phyloP scores from a whole-genome alignment of 2,329 filamentous ascomycete species.

The Lasiodiplodia sp. region DNA sequence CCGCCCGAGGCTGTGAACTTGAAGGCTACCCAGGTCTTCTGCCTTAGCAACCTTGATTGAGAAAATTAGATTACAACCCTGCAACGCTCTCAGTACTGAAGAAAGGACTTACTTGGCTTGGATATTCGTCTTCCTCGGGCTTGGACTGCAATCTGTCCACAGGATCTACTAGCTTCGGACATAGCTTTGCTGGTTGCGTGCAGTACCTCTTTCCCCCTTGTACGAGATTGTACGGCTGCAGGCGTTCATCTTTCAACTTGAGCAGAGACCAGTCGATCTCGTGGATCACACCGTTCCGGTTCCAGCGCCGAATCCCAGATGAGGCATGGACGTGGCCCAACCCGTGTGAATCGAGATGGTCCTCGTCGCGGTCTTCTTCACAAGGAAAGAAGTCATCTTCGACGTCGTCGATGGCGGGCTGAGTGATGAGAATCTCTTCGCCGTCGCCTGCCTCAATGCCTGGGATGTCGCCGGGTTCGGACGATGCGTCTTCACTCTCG shows the following conservation, averaged over 20 bases:
- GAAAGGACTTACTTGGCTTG: slow-evolving; percentile 52
- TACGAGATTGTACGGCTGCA: slow-evolving; percentile 74
- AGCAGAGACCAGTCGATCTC: slow-evolving; percentile 97
- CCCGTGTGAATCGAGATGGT: slow-evolving; percentile 79
- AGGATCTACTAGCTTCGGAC: slow-evolving; percentile 43
- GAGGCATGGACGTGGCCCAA: slow-evolving; percentile 88
- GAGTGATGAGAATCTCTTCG: slow-evolving; percentile 83
- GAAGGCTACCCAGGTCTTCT: slow-evolving; percentile 71
- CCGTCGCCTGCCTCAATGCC: slow-evolving; percentile 62
- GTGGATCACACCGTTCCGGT: slow-evolving; percentile 75
- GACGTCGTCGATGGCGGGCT: slow-evolving; percentile 89
- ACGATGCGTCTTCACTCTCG: slow-evolving; percentile 51
- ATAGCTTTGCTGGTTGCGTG: slow-evolving; percentile 38
- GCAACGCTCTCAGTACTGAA: slow-evolving; percentile 35
- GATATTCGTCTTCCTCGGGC: slow-evolving; percentile 53
- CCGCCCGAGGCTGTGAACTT: slow-evolving; percentile 87
- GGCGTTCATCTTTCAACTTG: slow-evolving; percentile 74
- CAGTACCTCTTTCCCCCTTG: slow-evolving; percentile 57
- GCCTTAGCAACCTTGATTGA: slow-evolving; percentile 58
- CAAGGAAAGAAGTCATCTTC: slow-evolving; percentile 82
- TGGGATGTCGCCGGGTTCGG: slow-evolving; percentile 56
- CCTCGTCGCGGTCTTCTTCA: slow-evolving; percentile 76
- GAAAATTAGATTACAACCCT: slow-evolving; percentile 5
- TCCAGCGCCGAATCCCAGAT: slow-evolving; percentile 82
- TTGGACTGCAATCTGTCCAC: slow-evolving; percentile 44